phyloP scores from a whole-genome alignment of 73 alveolate species.

The Paramecium octaurelia region DNA sequence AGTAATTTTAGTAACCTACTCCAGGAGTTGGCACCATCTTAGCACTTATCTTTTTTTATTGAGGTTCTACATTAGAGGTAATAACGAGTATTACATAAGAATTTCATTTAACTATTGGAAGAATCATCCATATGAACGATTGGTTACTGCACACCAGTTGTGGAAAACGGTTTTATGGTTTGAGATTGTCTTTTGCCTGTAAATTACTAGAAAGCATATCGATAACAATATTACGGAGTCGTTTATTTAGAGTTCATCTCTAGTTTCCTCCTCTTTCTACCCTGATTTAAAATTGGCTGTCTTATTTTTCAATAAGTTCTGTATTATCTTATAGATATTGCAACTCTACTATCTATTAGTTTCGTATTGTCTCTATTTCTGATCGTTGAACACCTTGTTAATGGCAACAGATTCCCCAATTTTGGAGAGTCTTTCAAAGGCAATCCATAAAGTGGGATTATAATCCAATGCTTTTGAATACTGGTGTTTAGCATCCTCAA shows the following conservation, averaged over 20 bases:
- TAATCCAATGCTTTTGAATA: constrained; percentile 78
- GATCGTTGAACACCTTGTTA: constrained; percentile 29
- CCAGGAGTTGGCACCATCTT: constrained; percentile 3
- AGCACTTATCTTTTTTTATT: not conserved
- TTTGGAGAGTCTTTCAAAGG: constrained; percentile 88
- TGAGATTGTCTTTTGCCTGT: not conserved
- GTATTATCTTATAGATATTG: not conserved
- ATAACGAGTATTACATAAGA: not conserved
- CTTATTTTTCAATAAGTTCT: not conserved
- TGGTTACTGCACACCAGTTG: not conserved
- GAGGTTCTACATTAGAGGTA: not conserved
- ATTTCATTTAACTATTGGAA: not conserved
- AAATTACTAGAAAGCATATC: not conserved
- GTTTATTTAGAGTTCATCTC: not conserved
- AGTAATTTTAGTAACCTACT: not conserved
- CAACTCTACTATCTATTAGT: not conserved
- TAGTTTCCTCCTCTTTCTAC: not conserved
- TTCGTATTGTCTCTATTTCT: constrained; percentile 6
- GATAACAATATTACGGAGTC: not conserved
- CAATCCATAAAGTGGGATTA: constrained; percentile 96
- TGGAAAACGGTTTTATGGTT: not conserved
- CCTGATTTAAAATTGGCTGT: not conserved
- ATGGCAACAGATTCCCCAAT: constrained; percentile 55
- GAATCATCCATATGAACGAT: constrained; percentile 3
- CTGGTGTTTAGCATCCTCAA: constrained; percentile 84